Base-by-base conservation (phyloP, 2,329 filamentous ascomycete genomes). In the Moelleriella libera region DNA sequence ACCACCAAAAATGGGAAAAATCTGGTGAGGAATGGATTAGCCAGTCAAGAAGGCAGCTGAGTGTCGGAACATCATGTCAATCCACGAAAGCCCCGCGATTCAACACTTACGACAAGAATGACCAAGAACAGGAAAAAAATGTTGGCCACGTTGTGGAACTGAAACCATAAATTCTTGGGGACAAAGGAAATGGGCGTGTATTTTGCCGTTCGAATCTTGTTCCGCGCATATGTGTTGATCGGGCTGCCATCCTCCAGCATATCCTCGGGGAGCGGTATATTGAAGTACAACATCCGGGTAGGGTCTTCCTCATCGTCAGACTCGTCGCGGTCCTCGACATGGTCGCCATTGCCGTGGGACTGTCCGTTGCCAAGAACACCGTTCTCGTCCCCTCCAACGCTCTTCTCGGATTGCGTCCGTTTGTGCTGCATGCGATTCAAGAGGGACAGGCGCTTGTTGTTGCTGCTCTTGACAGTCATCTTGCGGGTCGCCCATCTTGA, bases 111-210 rank as follows among this genome's bases (percentile, higher is more conserved):
- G 59, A 83, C 82, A 50, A 98, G 76, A 60, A 98, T 94, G 62
- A 96, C 89, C 58, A 90, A 77, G 68, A 97, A 96, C 56, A 97
- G 73, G 75, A 98, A 98, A 69, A 97, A 98, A 47, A 97, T 83
- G 65, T 98, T 98, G 60, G 92, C 92, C 58, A 98, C 84, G 61
- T 97, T 97, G 68, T 98, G 90, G 62, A 98, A 97, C 66, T 98
- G 94, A 54, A 94, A 87, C 80, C 83, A 98, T 60, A 98, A 62
- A 66, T 98, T 97, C 70, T 97, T 97, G 11, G 92, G 92, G 30
- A 98, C 66, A 66, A 98, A 98, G 50, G 86, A 94, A 53, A 98
- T 66, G 7, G 94, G 84, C 6, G 92, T 98, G 65, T 98, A 98
- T 68, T 97, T 98, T 50, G 92, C 87, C 3, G 92, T 98, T 56